Percentiles rank a stretch among this genome's conserved stretches.
Conservation (phyloP, 352 stramenopile species). For the Phytophthora brassicae region DNA sequence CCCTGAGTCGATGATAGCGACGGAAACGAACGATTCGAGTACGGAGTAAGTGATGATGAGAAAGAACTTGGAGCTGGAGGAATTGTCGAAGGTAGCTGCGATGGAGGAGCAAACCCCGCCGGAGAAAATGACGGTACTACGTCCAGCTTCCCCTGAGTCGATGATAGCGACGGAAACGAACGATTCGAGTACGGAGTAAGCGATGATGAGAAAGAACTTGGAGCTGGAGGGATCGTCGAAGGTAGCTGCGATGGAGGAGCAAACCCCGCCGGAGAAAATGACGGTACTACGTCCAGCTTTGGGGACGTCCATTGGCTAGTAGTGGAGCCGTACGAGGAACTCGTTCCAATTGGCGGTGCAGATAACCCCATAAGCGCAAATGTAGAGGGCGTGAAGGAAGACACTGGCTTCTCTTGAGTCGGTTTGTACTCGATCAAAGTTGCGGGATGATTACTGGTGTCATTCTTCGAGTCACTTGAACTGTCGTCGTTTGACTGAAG, state of each 20-base stretch:
- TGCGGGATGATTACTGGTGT: background rate
- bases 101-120: slow-evolving; percentile 20
- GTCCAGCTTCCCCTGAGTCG: no score
- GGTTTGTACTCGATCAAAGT: slow-evolving; percentile 31
- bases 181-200: slow-evolving; percentile 31
- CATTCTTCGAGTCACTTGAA: slow-evolving; percentile 13
- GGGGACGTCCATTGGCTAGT: slow-evolving; percentile 28
- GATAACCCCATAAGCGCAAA: slow-evolving; percentile 24
- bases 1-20: slow-evolving; percentile 10
- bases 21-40: slow-evolving; percentile 23
- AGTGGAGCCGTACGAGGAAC: slow-evolving; percentile 15
- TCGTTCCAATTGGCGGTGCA: background rate
- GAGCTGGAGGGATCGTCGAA: slow-evolving; percentile 13
- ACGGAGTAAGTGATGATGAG: slow-evolving; percentile 35
- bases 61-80: slow-evolving; percentile 18
- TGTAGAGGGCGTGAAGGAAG: slow-evolving; percentile 26
- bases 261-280: slow-evolving; percentile 31
- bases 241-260: slow-evolving; percentile 14
- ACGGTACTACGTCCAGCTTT: slow-evolving; percentile 35
- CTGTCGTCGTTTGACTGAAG: slow-evolving; percentile 39
- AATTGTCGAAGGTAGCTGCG: slow-evolving; percentile 11
- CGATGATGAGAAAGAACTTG: slow-evolving; percentile 28
- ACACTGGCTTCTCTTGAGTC: slow-evolving; percentile 6
- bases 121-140: slow-evolving; percentile 35
- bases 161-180: slow-evolving; percentile 20